These are phyloP conservation scores for Cercospora sp. DNA, from an alignment of 2,329 filamentous ascomycete genomes.

Conservation along the genomic window DNA sequence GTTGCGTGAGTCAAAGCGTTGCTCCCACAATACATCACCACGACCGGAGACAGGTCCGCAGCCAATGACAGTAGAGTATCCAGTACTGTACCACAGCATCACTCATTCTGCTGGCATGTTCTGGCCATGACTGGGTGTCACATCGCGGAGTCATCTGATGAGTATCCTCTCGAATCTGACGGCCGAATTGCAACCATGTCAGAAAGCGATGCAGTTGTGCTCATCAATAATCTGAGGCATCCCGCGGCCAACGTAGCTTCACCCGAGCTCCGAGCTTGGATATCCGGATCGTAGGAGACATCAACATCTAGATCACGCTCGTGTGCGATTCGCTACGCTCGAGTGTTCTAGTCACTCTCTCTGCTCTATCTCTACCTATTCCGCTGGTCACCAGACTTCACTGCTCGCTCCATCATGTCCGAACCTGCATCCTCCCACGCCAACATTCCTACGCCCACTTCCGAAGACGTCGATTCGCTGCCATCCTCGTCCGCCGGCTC, in stretches of 20 bases:
- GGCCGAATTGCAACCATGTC: background rate
- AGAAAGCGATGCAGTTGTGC: background rate
- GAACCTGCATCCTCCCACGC: constrained; percentile 56
- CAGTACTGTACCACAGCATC: background rate
- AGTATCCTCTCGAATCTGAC: background rate
- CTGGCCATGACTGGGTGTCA: background rate
- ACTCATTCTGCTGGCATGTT: background rate
- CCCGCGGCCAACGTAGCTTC: background rate
- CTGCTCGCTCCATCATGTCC: constrained; percentile 30
- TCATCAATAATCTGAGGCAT: background rate
- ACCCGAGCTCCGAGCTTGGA: constrained; percentile 7
- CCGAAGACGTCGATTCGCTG: constrained; percentile 52
- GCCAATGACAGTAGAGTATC: background rate
- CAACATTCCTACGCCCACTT: constrained; percentile 41
- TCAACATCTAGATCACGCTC: background rate
- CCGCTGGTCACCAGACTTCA: no score
- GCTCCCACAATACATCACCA: constrained; percentile 5
- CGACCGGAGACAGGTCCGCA: background rate
- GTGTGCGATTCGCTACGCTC: background rate
- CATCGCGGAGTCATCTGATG: background rate
- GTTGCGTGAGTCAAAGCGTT: constrained; percentile 1
- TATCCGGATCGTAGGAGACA: background rate
- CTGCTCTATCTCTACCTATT: no score
- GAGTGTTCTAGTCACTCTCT: constrained; percentile 11
- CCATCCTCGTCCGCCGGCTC: constrained; percentile 52